A percentile compares a stretch with the other conserved stretches of the same genome.
Evolutionary conservation across 2,329 filamentous ascomycete species (phyloP).

Genomic region (Aspergillus sp.): DNA sequence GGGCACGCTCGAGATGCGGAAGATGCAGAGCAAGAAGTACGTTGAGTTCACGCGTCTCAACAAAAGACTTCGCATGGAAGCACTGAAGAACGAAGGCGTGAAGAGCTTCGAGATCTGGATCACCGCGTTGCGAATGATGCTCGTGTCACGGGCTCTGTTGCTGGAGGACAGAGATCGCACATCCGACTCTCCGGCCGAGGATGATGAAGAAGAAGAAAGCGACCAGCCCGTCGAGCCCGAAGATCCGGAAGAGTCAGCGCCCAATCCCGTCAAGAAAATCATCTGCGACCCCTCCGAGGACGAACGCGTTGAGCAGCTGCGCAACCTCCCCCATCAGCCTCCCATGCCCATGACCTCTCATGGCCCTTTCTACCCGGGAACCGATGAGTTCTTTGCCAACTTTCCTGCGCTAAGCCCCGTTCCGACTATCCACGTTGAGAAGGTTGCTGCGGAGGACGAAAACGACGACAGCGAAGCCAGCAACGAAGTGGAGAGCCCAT

Average conservation of each 20-base stretch:
- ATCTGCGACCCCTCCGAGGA: background rate
- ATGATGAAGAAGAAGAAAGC: background rate
- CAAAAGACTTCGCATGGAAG: slow-evolving; percentile 31
- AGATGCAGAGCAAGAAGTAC: slow-evolving; percentile 24
- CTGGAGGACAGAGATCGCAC: slow-evolving; percentile 28
- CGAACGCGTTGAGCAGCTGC: background rate
- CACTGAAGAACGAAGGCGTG: slow-evolving; percentile 25
- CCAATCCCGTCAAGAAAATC: background rate
- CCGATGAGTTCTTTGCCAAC: slow-evolving; percentile 16
- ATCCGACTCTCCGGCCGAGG: background rate
- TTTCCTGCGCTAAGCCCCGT: slow-evolving; percentile 20
- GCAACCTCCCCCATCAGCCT: background rate
- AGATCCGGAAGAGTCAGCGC: background rate
- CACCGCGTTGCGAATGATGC: slow-evolving; percentile 29
- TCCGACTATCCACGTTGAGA: background rate
- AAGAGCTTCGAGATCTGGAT: slow-evolving; percentile 28
- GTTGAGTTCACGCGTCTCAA: slow-evolving; percentile 25
- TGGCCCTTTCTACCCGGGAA: slow-evolving; percentile 17
- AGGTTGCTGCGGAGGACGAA: background rate
- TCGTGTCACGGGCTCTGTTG: slow-evolving; percentile 27
- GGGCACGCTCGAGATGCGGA: slow-evolving; percentile 17
- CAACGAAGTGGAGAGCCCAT: background rate
- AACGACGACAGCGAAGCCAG: background rate
- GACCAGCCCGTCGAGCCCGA: background rate
- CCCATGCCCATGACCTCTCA: background rate